phyloP scores from a whole-genome alignment of 805 yeast genomes.

The Lachancea sp. region DNA sequence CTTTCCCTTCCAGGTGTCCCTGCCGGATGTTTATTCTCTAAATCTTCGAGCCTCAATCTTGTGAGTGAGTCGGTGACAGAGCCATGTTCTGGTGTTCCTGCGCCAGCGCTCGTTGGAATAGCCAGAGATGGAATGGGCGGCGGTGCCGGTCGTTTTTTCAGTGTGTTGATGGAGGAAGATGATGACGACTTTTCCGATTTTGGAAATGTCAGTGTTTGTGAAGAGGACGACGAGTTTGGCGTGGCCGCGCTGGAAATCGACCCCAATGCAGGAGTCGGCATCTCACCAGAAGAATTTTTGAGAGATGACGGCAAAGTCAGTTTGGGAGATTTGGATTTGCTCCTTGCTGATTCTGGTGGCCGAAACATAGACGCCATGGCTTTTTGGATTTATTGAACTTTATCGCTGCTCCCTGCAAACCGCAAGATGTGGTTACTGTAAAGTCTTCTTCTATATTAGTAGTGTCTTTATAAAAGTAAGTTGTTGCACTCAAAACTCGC shows the following conservation, averaged over 20 bases:
- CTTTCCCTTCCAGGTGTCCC: neutral
- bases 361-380: constrained; percentile 29
- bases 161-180: constrained; percentile 5
- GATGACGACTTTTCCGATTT: constrained; percentile 18
- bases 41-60: constrained; percentile 1
- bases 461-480: too few relatives aligned
- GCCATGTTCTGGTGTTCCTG: constrained; percentile 3
- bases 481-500: neutral
- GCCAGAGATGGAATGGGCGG: constrained; percentile 18
- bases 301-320: constrained; percentile 37
- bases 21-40: neutral
- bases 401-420: too few relatives aligned
- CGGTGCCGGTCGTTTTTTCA: constrained; percentile 28
- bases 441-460: neutral
- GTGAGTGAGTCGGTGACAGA: constrained; percentile 7
- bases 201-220: constrained; percentile 15
- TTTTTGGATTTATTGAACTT: constrained; percentile 6
- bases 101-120: constrained; percentile 8
- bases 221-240: constrained; percentile 29
- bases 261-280: neutral
- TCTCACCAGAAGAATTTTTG: constrained; percentile 15
- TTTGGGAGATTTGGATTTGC: constrained; percentile 38
- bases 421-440: neutral
- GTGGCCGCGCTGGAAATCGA: constrained; percentile 5
- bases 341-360: constrained; percentile 39